These are phyloP conservation scores for Celoporthe dispersa DNA, from an alignment of 2,329 filamentous ascomycete genomes.

Conservation along the genomic window DNA sequence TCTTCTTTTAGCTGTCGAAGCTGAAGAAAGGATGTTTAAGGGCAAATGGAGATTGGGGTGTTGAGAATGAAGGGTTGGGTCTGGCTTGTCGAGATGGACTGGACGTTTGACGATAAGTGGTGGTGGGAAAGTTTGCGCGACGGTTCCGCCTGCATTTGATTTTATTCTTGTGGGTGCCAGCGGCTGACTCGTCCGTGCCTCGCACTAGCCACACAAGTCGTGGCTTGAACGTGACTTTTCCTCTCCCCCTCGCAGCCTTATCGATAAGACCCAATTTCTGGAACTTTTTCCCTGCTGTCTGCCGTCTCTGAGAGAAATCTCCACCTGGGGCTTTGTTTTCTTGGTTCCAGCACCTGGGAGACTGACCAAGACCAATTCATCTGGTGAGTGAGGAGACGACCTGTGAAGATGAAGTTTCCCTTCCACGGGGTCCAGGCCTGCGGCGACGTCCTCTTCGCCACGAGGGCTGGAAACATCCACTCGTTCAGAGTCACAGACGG, in stretches of 20 bases:
- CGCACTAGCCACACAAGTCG: background rate
- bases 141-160: slow-evolving; percentile 12
- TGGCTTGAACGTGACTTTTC: background rate
- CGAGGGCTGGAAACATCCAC: slow-evolving; percentile 73
- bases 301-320: background rate
- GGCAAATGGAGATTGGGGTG: slow-evolving; percentile 54
- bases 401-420: slow-evolving; percentile 55
- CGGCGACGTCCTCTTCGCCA: slow-evolving; percentile 69
- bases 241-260: background rate
- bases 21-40: slow-evolving; percentile 99
- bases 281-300: background rate
- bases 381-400: background rate
- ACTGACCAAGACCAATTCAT: background rate
- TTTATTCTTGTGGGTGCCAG: slow-evolving; percentile 26
- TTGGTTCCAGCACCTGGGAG: background rate
- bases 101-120: slow-evolving; percentile 24
- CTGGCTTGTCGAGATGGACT: slow-evolving; percentile 31
- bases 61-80: slow-evolving; percentile 9
- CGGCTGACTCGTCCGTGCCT: background rate
- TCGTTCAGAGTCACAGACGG: slow-evolving; percentile 66
- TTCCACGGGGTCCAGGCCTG: slow-evolving; percentile 65
- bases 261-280: slow-evolving; percentile 8
- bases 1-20: slow-evolving; percentile 71
- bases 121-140: slow-evolving; percentile 6
- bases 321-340: background rate